A percentile compares a stretch with the other conserved stretches of the same genome.
Conservation (phyloP, 129 eudicot species). For the Apium graveolens region DNA sequence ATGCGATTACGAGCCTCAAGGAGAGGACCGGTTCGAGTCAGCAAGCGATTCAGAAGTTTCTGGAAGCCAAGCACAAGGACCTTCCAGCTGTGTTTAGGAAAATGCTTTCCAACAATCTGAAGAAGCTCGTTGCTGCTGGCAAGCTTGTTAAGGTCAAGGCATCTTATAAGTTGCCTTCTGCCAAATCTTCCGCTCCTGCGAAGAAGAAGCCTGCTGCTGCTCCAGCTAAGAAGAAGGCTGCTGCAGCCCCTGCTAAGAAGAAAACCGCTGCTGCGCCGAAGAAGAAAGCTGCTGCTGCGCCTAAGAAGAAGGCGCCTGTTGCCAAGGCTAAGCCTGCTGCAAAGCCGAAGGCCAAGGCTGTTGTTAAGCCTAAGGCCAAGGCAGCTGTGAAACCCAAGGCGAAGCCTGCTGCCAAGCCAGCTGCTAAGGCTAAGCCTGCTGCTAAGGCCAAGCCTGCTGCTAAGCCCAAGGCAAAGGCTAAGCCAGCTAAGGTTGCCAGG, state of each 20-base stretch:
- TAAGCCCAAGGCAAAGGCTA: not conserved
- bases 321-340: not conserved
- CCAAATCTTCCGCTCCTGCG: not conserved
- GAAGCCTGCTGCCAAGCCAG: not conserved
- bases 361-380: not conserved
- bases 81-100: not conserved
- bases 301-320: not conserved
- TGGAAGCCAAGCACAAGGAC: not conserved
- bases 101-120: not conserved
- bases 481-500: constrained; percentile 9
- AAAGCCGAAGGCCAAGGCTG: not conserved
- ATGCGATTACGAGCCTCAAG: constrained; percentile 6
- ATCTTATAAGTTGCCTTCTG: constrained; percentile 1
- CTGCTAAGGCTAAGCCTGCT: constrained; percentile 4
- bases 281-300: not conserved
- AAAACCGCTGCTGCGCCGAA: not conserved
- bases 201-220: constrained; percentile 8
- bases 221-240: not conserved
- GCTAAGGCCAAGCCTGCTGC: not conserved
- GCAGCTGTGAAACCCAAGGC: not conserved
- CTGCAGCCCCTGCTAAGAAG: not conserved
- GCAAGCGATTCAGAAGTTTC: constrained; percentile 9
- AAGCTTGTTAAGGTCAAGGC: constrained; percentile 3
- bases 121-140: not conserved
- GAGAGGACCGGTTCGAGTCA: constrained; percentile 8